Percentiles rank a stretch among this genome's conserved stretches.
phyloP scores from a whole-genome alignment of 2,329 filamentous ascomycete species.

The Calonectria fujianensis region DNA sequence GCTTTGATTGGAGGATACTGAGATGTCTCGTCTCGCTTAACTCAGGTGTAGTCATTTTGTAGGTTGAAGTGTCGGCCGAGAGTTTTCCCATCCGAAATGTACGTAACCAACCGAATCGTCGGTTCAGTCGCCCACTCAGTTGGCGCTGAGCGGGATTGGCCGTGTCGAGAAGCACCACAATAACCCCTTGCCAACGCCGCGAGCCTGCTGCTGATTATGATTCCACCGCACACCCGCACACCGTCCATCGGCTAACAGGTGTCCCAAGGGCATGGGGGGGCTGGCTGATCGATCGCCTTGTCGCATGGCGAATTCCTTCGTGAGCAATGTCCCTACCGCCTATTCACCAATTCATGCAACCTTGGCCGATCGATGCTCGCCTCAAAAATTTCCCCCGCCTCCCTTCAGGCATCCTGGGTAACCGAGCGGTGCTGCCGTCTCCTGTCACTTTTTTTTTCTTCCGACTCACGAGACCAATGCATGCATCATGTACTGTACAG shows the following conservation, averaged over 20 bases:
- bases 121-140: background rate
- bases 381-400: background rate
- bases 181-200: background rate
- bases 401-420: background rate
- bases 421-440: background rate
- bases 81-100: background rate
- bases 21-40: background rate
- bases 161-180: background rate
- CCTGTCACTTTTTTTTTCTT: slow-evolving; percentile 1
- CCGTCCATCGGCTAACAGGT: background rate
- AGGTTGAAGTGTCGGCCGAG: background rate
- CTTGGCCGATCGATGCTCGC: background rate
- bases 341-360: background rate
- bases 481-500: slow-evolving; percentile 26
- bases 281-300: slow-evolving; percentile 2
- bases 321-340: background rate
- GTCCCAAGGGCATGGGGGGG: background rate
- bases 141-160: background rate
- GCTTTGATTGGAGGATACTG: background rate
- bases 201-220: background rate
- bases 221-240: background rate
- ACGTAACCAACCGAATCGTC: background rate
- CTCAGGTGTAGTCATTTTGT: background rate
- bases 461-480: slow-evolving; percentile 22
- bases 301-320: background rate